phyloP scores from a whole-genome alignment of 1,139 yeast species.

The Dujonia santamariae region DNA sequence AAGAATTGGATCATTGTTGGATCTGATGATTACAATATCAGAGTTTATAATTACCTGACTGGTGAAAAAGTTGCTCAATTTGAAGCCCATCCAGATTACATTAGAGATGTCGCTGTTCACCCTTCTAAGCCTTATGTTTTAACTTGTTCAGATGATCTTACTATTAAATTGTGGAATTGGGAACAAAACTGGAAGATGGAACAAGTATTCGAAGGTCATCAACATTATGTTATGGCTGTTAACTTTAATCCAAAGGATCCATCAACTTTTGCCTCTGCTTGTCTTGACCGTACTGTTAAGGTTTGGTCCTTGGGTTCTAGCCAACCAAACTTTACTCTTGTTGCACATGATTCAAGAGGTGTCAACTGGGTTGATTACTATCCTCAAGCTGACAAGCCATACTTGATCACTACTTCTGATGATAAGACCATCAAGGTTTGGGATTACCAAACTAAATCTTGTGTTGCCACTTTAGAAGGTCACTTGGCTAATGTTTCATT shows the following conservation, averaged over 20 bases:
- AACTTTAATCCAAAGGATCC: constrained; percentile 97
- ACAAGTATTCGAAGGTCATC: constrained; percentile 93
- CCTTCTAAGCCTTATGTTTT: constrained; percentile 87
- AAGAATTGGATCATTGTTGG: constrained; percentile 98
- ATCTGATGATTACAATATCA: constrained; percentile 88
- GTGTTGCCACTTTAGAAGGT: constrained; percentile 92
- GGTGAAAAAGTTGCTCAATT: constrained; percentile 92
- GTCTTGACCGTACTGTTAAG: constrained; percentile 93
- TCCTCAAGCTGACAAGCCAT: constrained; percentile 96
- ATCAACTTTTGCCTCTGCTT: constrained; percentile 94
- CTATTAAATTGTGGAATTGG: constrained; percentile 97
- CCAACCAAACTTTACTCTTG: constrained; percentile 87
- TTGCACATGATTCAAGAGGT: constrained; percentile 90
- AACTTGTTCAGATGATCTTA: constrained; percentile 89
- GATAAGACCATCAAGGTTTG: constrained; percentile 88
- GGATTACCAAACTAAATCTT: constrained; percentile 97
- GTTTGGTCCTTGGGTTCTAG: constrained; percentile 93
- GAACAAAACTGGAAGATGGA: constrained; percentile 87
- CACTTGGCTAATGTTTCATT: constrained; percentile 93
- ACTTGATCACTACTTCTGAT: constrained; percentile 88
- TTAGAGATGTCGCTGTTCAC: constrained; percentile 89
- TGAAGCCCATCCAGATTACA: constrained; percentile 97
- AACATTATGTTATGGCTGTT: constrained; percentile 91
- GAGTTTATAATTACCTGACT: constrained; percentile 93
- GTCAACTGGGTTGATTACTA: constrained; percentile 95